phyloP scores from a whole-genome alignment of 1,284 basidiomycete species.

The Trametes hirsuta region DNA sequence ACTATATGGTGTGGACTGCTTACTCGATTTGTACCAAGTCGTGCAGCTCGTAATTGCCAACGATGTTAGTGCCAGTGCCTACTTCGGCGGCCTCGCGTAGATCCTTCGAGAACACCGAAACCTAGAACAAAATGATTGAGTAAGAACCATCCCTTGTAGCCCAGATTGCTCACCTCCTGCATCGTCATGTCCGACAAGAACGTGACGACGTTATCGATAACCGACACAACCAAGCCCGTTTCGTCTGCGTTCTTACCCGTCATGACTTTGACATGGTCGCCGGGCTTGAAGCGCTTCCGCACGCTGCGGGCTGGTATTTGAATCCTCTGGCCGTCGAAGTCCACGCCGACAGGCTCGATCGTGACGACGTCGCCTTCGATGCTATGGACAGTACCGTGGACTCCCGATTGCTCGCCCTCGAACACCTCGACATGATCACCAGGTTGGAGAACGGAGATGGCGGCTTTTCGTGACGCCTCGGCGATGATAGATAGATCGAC shows the following conservation, averaged over 20 bases:
- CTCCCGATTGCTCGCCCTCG: slow-evolving; percentile 94
- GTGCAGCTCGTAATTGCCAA: slow-evolving; percentile 94
- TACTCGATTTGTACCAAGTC: slow-evolving; percentile 97
- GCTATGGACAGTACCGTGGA: slow-evolving; percentile 90
- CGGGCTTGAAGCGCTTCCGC: slow-evolving; percentile 93
- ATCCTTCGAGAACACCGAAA: slow-evolving; percentile 97
- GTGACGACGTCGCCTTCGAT: slow-evolving; percentile 89
- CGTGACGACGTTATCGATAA: slow-evolving; percentile 90
- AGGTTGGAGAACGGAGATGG: slow-evolving; percentile 90
- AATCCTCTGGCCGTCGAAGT: slow-evolving; percentile 82
- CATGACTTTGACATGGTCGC: slow-evolving; percentile 99
- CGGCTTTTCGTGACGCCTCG: slow-evolving; percentile 85
- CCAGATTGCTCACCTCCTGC: slow-evolving; percentile 65
- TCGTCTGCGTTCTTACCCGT: slow-evolving; percentile 93
- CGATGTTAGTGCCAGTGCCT: slow-evolving; percentile 85
- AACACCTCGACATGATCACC: slow-evolving; percentile 98
- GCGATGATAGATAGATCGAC: slow-evolving; percentile 87
- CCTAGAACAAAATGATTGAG: slow-evolving; percentile 46
- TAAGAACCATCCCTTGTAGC: not conserved
- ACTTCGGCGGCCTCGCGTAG: slow-evolving; percentile 97
- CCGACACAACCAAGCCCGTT: slow-evolving; percentile 94
- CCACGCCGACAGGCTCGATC: slow-evolving; percentile 80
- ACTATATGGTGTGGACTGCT: slow-evolving; percentile 31
- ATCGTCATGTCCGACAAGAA: slow-evolving; percentile 98
- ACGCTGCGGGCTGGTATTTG: slow-evolving; percentile 91